Base-by-base conservation (phyloP, 2,329 filamentous ascomycete species). In the Stachybotrys elegans region DNA sequence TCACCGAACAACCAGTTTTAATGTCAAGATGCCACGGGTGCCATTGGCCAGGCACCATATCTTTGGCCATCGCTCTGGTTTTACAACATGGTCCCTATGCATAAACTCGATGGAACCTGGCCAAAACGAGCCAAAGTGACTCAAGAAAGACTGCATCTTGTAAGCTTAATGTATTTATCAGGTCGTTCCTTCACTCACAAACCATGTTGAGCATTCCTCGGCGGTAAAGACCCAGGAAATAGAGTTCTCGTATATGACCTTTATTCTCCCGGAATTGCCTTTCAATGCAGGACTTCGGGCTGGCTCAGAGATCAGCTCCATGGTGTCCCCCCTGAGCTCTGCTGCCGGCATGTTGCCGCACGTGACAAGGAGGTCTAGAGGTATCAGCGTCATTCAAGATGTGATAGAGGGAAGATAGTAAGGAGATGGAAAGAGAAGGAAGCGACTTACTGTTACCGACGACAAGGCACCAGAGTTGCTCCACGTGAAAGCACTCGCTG, bases 391-490 rank as follows among this genome's bases (percentile, higher is more conserved):
- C 25, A 47, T 44, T 37, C 17, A 12, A 14, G 14, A 5, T 8
- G 27, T 7, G 19, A 19, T 7, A 16, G 9, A 6, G 40, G 19
- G 16, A 12, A 12, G 6, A 12, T 9, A 5, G 4, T 5, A 9
- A 31, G 6, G 17, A 21, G 11, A 14, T n/a, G n/a, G n/a, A n/a
- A 31, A 46, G 43, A 14, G 13, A 13, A 36, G n/a, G 14, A 27
- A 16, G 22, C 12, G 2, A 45, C 65, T 51, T 54, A 72, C 70
- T 63, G 36, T 72, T 66, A 32, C 68, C 67, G 2, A 76, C 47
- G 6, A 73, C 56, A 5, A 76, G 49, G 47, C 65, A 70, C 73
- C 72, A 76, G 9, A 73, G 44, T 49, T 76, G 73, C 1, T 67
- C 58, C 36, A 75, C 66, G 44, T 76, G 71, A 43, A 72, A 75